A percentile compares a stretch with the other conserved stretches of the same genome.
Evolutionary conservation across 768 basidiomycete species (phyloP).

Genomic region (Leccinum obscurum): DNA sequence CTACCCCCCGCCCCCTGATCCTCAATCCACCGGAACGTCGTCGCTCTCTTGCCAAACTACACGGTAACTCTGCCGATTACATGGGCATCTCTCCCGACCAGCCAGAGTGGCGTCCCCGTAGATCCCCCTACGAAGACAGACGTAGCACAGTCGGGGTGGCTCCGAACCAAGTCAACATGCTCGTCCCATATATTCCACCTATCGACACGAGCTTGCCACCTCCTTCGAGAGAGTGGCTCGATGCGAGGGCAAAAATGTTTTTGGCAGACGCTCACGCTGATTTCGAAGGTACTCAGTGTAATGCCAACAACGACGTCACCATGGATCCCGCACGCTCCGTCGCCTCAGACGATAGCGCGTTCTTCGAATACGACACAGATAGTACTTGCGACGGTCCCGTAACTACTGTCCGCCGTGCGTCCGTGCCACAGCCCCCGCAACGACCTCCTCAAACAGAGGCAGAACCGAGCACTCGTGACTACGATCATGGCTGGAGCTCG

Average conservation of each 20-base stretch:
- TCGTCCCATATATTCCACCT: conserved; percentile 26
- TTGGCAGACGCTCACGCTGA: conserved; percentile 21
- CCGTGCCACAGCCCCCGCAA: not conserved
- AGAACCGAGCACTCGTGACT: conserved; percentile 9
- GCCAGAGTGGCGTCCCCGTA: conserved; percentile 26
- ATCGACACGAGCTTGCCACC: conserved; percentile 22
- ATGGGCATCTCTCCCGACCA: conserved; percentile 25
- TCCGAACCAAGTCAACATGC: conserved; percentile 29
- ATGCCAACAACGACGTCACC: not conserved
- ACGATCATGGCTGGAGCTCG: conserved; percentile 8
- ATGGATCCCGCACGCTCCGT: not conserved
- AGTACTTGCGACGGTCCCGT: conserved; percentile 13
- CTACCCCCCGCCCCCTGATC: conserved; percentile 12
- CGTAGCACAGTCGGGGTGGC: conserved; percentile 23
- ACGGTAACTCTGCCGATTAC: conserved; percentile 21
- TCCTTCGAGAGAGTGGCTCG: conserved; percentile 19
- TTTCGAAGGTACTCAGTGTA: not conserved
- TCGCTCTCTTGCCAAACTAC: conserved; percentile 15
- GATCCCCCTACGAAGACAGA: conserved; percentile 27
- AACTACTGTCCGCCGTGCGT: not conserved
- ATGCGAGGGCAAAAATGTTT: conserved; percentile 13
- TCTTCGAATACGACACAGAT: conserved; percentile 26
- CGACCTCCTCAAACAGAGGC: not conserved
- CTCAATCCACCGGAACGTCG: conserved; percentile 17
- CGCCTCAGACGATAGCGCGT: conserved; percentile 11